Base-by-base conservation (phyloP, 2,329 filamentous ascomycete genomes). In the Laburnicola sp. region DNA sequence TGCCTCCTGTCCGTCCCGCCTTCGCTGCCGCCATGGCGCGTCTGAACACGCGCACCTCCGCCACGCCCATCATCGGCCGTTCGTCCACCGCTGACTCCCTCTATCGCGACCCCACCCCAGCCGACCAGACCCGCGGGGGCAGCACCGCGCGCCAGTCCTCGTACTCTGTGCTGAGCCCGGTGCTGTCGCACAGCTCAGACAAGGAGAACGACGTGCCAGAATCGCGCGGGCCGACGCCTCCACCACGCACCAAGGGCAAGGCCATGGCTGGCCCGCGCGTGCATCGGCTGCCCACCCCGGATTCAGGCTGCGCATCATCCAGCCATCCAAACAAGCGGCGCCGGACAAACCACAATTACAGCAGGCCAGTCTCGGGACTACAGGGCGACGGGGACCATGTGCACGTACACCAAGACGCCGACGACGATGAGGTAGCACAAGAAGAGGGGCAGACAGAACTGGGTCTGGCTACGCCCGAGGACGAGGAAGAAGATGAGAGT, bases 141-240 rank as follows among this genome's bases (percentile, higher is more conserved):
- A 48, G 48, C 45, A 57, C 56, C 21, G 56, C 54, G 48, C 66
- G 63, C 34, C 56, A 56, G 10, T 65, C 65, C 0, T 57, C 65
- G 2, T 71, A 69, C 45, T 69, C 69, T 2, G 68, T 71, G 5
- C 46, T 68, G 35, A 71, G 69, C 46, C 68, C 68, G 0, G 56
- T 63, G 6, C 64, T 56, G 6, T 69, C 70, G 1, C 53, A 54
- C 26, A 68, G 56, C 8, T 76, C 75, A 7, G 77, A 80, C 56
- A 77, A 78, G 54, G 78, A 80, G 50, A 80, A 79, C 56, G 53
- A 69, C 27, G 38, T 52, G 31, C 68, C 63, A 3, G 48, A 68
- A 23, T 66, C 64, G 36, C 62, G 61, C 50, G 57, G 62, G 32
- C 56, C 49, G 22, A 69, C 69, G 3, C 67, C 70, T 2, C 58